phyloP scores from a whole-genome alignment of 2,329 filamentous ascomycete species.

The Emergomyces orientalis region DNA sequence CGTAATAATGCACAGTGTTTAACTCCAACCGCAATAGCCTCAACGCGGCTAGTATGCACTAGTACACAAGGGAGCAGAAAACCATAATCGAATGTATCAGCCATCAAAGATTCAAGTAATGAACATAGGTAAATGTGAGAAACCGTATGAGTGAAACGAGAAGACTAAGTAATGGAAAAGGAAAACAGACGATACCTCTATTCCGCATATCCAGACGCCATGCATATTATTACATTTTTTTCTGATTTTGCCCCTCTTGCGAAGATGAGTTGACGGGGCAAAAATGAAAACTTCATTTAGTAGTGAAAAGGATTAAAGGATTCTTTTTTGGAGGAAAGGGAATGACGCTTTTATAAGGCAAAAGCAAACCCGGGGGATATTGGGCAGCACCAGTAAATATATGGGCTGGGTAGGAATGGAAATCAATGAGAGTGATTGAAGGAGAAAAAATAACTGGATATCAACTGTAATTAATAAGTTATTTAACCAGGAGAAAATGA shows the following conservation, averaged over 20 bases:
- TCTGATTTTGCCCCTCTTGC: neutral
- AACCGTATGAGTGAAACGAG: neutral
- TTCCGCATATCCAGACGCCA: neutral
- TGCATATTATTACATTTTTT: neutral
- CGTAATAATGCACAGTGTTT: neutral
- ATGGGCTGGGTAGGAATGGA: neutral
- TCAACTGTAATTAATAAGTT: neutral
- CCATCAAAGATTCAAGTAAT: neutral
- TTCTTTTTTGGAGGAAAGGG: neutral
- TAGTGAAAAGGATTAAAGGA: neutral
- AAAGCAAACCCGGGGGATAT: neutral
- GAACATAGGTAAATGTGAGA: neutral
- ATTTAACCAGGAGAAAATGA: neutral
- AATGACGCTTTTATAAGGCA: neutral
- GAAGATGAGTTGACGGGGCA: neutral
- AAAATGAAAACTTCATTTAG: neutral
- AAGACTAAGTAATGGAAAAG: neutral
- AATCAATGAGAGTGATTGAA: neutral
- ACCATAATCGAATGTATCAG: neutral
- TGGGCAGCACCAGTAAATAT: neutral
- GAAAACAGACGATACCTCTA: neutral
- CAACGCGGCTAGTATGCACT: neutral
- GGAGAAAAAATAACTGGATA: neutral
- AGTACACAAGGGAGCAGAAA: neutral
- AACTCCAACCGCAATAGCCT: neutral